Percentiles rank a stretch among this genome's conserved stretches.
These are phyloP conservation scores for Fusarium secorum DNA, from an alignment of 2,329 filamentous ascomycete genomes.

Conservation along the genomic window DNA sequence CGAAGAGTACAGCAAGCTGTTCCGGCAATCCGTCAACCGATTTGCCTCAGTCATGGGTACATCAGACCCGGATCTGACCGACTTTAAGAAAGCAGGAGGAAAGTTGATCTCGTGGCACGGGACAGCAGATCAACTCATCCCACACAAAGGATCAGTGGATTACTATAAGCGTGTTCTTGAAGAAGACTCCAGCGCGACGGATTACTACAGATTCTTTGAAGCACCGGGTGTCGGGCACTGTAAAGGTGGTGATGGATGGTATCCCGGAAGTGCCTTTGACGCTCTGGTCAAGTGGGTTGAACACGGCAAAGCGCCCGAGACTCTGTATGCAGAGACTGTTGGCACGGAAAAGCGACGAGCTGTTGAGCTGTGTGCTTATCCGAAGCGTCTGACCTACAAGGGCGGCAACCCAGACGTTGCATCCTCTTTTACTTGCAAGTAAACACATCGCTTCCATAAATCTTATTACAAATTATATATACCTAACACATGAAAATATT, in stretches of 20 bases:
- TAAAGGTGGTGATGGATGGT: neutral
- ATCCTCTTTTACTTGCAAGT: constrained; percentile 19
- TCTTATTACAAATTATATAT: neutral
- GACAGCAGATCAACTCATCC: constrained; percentile 20
- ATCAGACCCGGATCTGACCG: constrained; percentile 15
- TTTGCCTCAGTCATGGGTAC: constrained; percentile 28
- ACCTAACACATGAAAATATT: too few species aligned
- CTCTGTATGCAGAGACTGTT: constrained; percentile 9
- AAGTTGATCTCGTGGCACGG: constrained; percentile 34
- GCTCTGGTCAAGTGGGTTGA: constrained; percentile 27
- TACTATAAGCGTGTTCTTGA: constrained; percentile 20
- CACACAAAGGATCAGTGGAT: constrained; percentile 13
- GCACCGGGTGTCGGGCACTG: constrained; percentile 29
- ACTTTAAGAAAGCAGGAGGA: constrained; percentile 23
- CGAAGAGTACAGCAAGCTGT: neutral
- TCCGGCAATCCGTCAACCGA: constrained; percentile 19
- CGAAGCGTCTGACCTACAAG: constrained; percentile 3
- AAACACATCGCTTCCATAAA: neutral
- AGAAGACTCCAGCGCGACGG: neutral
- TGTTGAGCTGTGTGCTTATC: constrained; percentile 14
- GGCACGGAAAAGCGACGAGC: neutral
- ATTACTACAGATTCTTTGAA: constrained; percentile 28
- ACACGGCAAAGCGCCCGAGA: constrained; percentile 5
- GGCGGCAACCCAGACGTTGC: neutral
- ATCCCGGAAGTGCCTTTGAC: constrained; percentile 12